Evolutionary conservation across 108 stramenopile genomes (phyloP).

Genomic region (Chaetoceros tenuissimus): DNA sequence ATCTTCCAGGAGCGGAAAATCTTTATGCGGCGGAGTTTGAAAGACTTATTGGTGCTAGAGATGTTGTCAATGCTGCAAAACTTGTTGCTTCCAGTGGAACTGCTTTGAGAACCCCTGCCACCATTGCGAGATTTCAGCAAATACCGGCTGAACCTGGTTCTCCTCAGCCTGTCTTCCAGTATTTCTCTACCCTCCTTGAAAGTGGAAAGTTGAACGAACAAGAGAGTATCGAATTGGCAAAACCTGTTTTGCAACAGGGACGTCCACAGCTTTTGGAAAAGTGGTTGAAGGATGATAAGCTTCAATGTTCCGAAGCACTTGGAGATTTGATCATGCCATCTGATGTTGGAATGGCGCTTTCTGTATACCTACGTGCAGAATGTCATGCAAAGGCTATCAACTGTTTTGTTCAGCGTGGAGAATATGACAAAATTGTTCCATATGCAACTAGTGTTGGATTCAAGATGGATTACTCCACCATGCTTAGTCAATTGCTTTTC

Average conservation of each 20-base stretch:
- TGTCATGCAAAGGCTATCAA: conserved; percentile 97
- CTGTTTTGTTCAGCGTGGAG: conserved; percentile 97
- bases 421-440: conserved; percentile 98
- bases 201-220: conserved; percentile 90
- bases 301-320: conserved; percentile 88
- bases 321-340: conserved; percentile 95
- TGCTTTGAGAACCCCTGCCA: conserved; percentile 93
- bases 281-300: conserved; percentile 98
- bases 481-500: conserved; percentile 97
- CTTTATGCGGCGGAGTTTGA: conserved; percentile 93
- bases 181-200: conserved; percentile 96
- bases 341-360: conserved; percentile 95
- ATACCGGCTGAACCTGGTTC: conserved; percentile 93
- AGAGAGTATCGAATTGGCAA: conserved; percentile 97
- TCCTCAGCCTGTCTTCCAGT: conserved; percentile 96
- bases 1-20: conserved; percentile 96
- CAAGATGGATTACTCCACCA: conserved; percentile 91
- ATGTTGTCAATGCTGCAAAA: conserved; percentile 88
- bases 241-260: conserved; percentile 93
- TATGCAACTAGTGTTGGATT: conserved; percentile 94
- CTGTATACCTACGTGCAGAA: conserved; percentile 93
- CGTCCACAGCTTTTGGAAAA: conserved; percentile 96
- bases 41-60: conserved; percentile 77
- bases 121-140: conserved; percentile 95
- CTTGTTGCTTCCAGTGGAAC: conserved; percentile 85